These are phyloP conservation scores for Aspergillus cristatus DNA, from an alignment of 495 filamentous ascomycete species.

Conservation along the genomic window DNA sequence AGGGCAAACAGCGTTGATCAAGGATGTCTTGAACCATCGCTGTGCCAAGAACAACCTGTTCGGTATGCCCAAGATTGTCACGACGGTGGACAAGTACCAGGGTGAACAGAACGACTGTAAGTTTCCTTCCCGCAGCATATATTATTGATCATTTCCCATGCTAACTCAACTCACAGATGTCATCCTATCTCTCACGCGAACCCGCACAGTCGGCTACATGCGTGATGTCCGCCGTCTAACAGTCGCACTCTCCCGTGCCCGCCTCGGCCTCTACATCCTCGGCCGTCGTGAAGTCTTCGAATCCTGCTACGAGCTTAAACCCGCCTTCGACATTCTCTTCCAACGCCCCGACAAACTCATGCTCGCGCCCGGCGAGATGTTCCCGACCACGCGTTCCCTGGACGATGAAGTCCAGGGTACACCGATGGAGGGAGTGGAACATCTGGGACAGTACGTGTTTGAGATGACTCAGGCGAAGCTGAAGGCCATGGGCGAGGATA, in stretches of 20 bases:
- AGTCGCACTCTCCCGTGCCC: conserved; percentile 89
- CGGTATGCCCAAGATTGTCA: conserved; percentile 81
- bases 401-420: conserved; percentile 48
- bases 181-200: conserved; percentile 84
- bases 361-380: conserved; percentile 80
- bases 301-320: conserved; percentile 74
- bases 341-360: conserved; percentile 65
- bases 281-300: conserved; percentile 87
- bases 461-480: conserved; percentile 91
- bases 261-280: conserved; percentile 87
- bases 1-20: conserved; percentile 85
- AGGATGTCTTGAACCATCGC: conserved; percentile 78
- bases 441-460: conserved; percentile 93
- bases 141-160: conserved; percentile 3
- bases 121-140: conserved; percentile 21
- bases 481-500: conserved; percentile 42
- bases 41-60: conserved; percentile 79
- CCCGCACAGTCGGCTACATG: conserved; percentile 83
- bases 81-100: conserved; percentile 97
- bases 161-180: conserved; percentile 53
- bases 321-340: conserved; percentile 71
- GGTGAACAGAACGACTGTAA: conserved; percentile 98
- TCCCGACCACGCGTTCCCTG: conserved; percentile 54
- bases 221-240: conserved; percentile 90
- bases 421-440: conserved; percentile 84